Evolutionary conservation across 345 rosid genomes (phyloP).

Genomic region (Boechera stricta): DNA sequence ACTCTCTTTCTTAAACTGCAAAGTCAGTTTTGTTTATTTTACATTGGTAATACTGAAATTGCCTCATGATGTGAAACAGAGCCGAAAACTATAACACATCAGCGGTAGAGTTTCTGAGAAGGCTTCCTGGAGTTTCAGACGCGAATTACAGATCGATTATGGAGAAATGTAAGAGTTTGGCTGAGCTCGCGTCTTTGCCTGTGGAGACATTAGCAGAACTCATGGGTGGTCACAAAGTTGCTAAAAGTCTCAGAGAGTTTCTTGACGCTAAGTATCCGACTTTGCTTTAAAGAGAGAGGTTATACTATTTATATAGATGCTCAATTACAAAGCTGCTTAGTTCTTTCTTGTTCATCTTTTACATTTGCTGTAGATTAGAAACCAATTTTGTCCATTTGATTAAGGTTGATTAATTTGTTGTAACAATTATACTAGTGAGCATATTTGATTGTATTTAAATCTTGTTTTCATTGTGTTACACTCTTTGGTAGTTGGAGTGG

Average conservation of each 20-base stretch:
- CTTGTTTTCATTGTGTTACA: not conserved
- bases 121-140: constrained; percentile 93
- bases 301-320: constrained; percentile 7
- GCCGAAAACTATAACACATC: constrained; percentile 95
- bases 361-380: constrained; percentile 32
- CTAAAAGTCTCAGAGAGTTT: constrained; percentile 80
- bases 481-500: not conserved
- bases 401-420: constrained; percentile 24
- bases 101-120: constrained; percentile 90
- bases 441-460: constrained; percentile 8
- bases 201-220: constrained; percentile 67
- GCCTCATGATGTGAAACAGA: constrained; percentile 50
- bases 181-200: constrained; percentile 80
- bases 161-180: constrained; percentile 87
- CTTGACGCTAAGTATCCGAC: constrained; percentile 95
- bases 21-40: not conserved
- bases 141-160: constrained; percentile 82
- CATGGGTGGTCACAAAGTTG: constrained; percentile 92
- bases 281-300: constrained; percentile 51
- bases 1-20: not conserved
- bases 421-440: constrained; percentile 17
- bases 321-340: constrained; percentile 8
- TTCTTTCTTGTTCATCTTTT: constrained; percentile 22
- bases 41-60: not conserved
- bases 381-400: not conserved